phyloP scores from a whole-genome alignment of 108 stramenopile species.

The Pseudonitzschia delicatissima region DNA sequence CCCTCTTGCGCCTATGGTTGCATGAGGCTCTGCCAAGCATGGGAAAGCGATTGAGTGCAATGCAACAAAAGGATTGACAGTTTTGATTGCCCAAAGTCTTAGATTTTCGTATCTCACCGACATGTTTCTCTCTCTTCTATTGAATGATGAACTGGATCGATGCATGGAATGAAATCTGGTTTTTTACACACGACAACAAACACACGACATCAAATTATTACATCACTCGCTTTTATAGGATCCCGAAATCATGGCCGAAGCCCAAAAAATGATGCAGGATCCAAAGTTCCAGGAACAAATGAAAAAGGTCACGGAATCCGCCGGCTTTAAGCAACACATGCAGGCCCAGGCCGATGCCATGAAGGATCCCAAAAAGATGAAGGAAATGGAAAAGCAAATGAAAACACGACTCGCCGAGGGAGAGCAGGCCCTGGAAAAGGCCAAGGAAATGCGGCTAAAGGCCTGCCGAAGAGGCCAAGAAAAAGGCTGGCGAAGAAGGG shows the following conservation, averaged over 20 bases:
- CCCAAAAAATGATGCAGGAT: slow-evolving; percentile 84
- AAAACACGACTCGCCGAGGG: slow-evolving; percentile 58
- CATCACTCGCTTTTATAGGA: slow-evolving; percentile 56
- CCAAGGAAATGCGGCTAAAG: slow-evolving; percentile 16
- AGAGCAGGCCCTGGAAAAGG: slow-evolving; percentile 57
- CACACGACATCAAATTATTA: too few relatives aligned
- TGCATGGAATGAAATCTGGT: too few relatives aligned
- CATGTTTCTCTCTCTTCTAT: too few relatives aligned
- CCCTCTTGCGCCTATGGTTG: too few relatives aligned
- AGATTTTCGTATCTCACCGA: too few relatives aligned
- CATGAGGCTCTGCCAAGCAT: too few relatives aligned
- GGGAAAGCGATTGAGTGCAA: too few relatives aligned
- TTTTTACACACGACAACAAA: too few relatives aligned
- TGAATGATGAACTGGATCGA: too few relatives aligned
- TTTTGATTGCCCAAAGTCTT: too few relatives aligned
- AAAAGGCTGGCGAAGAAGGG: too few relatives aligned
- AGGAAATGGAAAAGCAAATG: slow-evolving; percentile 75
- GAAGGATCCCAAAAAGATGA: slow-evolving; percentile 73
- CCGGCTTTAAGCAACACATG: slow-evolving; percentile 65
- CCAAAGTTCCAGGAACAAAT: slow-evolving; percentile 81
- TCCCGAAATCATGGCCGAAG: slow-evolving; percentile 87
- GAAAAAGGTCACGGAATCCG: slow-evolving; percentile 70
- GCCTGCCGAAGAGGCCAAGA: slow-evolving; percentile 28
- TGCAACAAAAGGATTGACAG: too few relatives aligned
- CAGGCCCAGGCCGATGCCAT: slow-evolving; percentile 54